A percentile compares a stretch with the other conserved stretches of the same genome.
phyloP scores from a whole-genome alignment of 1,284 basidiomycete species.

The Cutaneotrichosporon cutaneum region DNA sequence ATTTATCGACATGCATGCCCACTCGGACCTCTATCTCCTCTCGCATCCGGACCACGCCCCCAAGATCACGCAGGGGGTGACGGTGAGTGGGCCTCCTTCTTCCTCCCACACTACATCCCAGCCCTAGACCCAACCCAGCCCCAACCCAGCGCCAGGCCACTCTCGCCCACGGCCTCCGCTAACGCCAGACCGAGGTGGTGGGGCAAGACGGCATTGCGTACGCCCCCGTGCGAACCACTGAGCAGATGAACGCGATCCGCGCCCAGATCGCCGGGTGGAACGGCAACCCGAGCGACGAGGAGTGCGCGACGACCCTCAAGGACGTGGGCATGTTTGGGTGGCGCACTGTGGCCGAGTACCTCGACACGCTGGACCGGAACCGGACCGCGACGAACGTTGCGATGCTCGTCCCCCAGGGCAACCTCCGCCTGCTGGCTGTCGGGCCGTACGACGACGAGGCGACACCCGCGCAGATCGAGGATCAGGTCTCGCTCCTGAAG shows the following conservation, averaged over 20 bases:
- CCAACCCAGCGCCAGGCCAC: no score
- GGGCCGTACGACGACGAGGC: conserved; percentile 41
- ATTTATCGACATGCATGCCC: conserved; percentile 53
- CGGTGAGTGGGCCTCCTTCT: conserved; percentile 28
- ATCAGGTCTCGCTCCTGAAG: conserved; percentile 37
- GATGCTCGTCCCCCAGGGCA: conserved; percentile 49
- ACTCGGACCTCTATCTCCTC: conserved; percentile 48
- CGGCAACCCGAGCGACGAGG: conserved; percentile 46
- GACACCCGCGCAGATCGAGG: conserved; percentile 30
- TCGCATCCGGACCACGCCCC: conserved; percentile 44
- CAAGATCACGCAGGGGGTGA: conserved; percentile 51
- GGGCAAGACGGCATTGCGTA: conserved; percentile 52
- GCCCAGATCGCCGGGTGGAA: conserved; percentile 52
- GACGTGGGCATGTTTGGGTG: conserved; percentile 45
- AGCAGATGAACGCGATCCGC: conserved; percentile 38
- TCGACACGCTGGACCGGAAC: conserved; percentile 46
- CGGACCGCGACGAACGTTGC: conserved; percentile 47
- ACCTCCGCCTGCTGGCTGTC: conserved; percentile 45
- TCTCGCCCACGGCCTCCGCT: no score
- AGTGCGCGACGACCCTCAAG: conserved; percentile 24
- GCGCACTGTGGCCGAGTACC: conserved; percentile 36
- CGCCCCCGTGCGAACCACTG: conserved; percentile 32
- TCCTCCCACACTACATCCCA: no score
- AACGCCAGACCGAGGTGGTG: conserved; percentile 44
- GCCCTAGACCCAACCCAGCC: no score